A percentile compares a stretch with the other conserved stretches of the same genome.
Evolutionary conservation across 768 basidiomycete species (phyloP).

Genomic region (Nidularia pulvinata): DNA sequence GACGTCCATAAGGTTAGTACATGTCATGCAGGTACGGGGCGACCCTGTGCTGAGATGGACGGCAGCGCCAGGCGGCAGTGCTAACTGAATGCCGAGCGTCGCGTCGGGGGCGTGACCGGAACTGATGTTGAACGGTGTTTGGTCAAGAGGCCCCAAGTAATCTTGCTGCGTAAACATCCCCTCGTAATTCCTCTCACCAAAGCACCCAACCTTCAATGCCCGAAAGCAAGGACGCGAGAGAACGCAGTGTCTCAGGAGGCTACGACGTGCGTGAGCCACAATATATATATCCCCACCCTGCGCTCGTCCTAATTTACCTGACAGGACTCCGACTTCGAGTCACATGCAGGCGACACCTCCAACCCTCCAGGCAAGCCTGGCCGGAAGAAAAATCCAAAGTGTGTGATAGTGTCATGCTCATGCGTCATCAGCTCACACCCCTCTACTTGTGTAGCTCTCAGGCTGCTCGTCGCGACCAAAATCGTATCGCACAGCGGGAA

Average conservation of each 20-base stretch:
- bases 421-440: constrained; percentile 9
- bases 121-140: not conserved
- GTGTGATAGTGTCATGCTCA: constrained; percentile 16
- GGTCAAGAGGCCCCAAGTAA: not conserved
- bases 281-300: too few species aligned
- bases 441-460: constrained; percentile 60
- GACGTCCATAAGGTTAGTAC: too few species aligned
- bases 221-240: constrained; percentile 43
- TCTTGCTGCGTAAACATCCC: constrained; percentile 15
- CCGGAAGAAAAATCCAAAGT: constrained; percentile 92
- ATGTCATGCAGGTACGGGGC: too few species aligned
- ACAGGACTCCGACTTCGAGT: constrained; percentile 73
- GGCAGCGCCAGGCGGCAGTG: too few species aligned
- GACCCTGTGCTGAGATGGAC: too few species aligned
- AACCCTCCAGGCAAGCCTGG: constrained; percentile 64
- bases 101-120: too few species aligned
- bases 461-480: constrained; percentile 86
- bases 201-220: constrained; percentile 44
- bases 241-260: constrained; percentile 68
- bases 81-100: too few species aligned
- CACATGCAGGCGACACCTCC: constrained; percentile 36
- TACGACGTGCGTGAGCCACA: constrained; percentile 37
- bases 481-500: constrained; percentile 91
- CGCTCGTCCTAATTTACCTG: not conserved
- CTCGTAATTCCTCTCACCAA: constrained; percentile 47